These are phyloP conservation scores for Phialemonium atrogriseum DNA, from an alignment of 2,329 filamentous ascomycete species.

Conservation along the genomic window DNA sequence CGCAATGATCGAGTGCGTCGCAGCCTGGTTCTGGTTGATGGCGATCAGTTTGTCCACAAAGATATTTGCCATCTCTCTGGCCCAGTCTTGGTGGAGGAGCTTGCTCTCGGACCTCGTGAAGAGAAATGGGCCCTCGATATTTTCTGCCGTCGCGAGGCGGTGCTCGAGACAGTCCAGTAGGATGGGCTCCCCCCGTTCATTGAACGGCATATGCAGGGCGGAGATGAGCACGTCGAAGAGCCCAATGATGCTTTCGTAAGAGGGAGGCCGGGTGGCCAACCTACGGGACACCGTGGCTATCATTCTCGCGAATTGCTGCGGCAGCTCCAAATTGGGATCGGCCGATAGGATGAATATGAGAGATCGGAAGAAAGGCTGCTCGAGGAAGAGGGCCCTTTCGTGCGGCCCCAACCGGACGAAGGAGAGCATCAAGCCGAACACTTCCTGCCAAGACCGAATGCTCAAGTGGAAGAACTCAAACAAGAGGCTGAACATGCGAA, in stretches of 20 bases:
- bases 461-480: slow-evolving; percentile 56
- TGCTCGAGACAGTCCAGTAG: slow-evolving; percentile 29
- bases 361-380: slow-evolving; percentile 50
- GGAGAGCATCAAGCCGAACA: slow-evolving; percentile 61
- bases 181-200: slow-evolving; percentile 19
- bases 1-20: slow-evolving; percentile 48
- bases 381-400: slow-evolving; percentile 52
- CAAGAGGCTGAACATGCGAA: slow-evolving; percentile 44
- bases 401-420: slow-evolving; percentile 54
- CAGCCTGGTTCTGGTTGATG: slow-evolving; percentile 46
- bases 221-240: slow-evolving; percentile 38
- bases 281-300: slow-evolving; percentile 43
- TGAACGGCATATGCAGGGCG: slow-evolving; percentile 21
- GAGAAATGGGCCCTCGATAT: slow-evolving; percentile 26
- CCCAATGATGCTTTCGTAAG: slow-evolving; percentile 44
- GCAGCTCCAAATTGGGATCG: slow-evolving; percentile 44
- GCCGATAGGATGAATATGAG: slow-evolving; percentile 52
- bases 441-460: slow-evolving; percentile 66
- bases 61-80: slow-evolving; percentile 31
- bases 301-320: slow-evolving; percentile 47
- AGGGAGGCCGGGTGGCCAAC: slow-evolving; percentile 38
- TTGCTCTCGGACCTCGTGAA: slow-evolving; percentile 39
- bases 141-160: slow-evolving; percentile 27
- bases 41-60: slow-evolving; percentile 59
- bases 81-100: slow-evolving; percentile 35